Evolutionary conservation across 495 filamentous ascomycete species (phyloP), one percentile per base, ranked within the genome.

Genomic region (Trichoderma virens): DNA sequence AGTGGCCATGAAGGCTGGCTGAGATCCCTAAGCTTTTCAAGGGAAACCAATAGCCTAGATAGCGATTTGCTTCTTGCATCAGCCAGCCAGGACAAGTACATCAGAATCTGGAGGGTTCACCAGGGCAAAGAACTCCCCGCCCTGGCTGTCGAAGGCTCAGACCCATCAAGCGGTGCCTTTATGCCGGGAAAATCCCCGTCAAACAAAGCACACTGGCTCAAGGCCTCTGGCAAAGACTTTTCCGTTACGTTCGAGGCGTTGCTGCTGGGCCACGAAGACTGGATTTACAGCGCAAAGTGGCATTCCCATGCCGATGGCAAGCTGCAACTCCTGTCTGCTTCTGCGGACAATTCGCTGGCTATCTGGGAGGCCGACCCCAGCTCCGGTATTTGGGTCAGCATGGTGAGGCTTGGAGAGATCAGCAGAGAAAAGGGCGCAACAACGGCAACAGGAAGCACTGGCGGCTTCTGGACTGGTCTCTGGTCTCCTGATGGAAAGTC

Each of bases 1-100:
- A 80, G 88, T 2, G 94, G 94, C 9, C 94, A 99, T 67, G 95
- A 98, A 77, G 92, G 91, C 60, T 99, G 94, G 94, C 85, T 99
- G 27, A 84, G 92, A 20, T 90, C 90, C 27, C 79, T 98, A 11
- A 85, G 87, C 35, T 94, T 98, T 66, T 83, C 85, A 16, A 71
- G 71, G 67, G 90, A 95, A 68, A 84, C 74, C 43, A 74, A 73
- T 23, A 72, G 75, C 13, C 59, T 66, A 1, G 74, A 72, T 3
- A 82, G 81, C 51, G 92, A 96, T 73, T 71, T 98, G 18, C 74
- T 98, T 59, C 79, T 99, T 14, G 92, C 95, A 2, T 97, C 93
- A 28, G 92, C 93, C 7, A 96, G 92, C 71, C 94, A 99, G 75
- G 94, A 99, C 69, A 97, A 93, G 74, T 99, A 97, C 69, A 89